Percentiles rank a stretch among this genome's conserved stretches.
phyloP scores from a whole-genome alignment of 345 rosid species.

The Lepidium didymum region DNA sequence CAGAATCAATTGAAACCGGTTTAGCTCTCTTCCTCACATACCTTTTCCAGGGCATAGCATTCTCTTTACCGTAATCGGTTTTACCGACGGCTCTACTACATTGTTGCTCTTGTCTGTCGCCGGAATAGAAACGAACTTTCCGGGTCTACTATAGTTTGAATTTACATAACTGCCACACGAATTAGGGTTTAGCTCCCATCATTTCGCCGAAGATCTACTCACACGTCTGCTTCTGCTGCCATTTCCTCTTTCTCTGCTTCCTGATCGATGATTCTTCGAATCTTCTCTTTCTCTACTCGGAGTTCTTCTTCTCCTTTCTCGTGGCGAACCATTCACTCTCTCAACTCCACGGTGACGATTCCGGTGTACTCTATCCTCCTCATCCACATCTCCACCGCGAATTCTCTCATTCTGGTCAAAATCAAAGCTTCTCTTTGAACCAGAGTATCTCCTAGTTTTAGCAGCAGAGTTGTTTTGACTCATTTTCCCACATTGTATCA shows the following conservation, averaged over 20 bases:
- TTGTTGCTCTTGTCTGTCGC: conserved; percentile 52
- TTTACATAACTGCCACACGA: conserved; percentile 4
- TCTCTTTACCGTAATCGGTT: conserved; percentile 58
- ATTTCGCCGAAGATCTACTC: conserved; percentile 72
- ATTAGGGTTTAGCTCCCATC: conserved; percentile 38
- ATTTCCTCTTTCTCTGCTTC: conserved; percentile 47
- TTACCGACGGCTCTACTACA: conserved; percentile 24
- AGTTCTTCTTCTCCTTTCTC: conserved; percentile 74
- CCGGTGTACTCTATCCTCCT: conserved; percentile 33
- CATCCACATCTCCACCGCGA: neutral
- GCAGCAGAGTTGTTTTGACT: conserved; percentile 62
- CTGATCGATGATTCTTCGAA: conserved; percentile 33
- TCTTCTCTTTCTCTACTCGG: conserved; percentile 86
- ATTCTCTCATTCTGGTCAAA: conserved; percentile 42
- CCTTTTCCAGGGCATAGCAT: too few species aligned
- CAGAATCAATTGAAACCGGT: too few species aligned
- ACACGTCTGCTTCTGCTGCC: conserved; percentile 43
- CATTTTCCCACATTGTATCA: conserved; percentile 85
- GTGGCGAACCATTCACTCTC: conserved; percentile 19
- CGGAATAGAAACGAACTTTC: conserved; percentile 78
- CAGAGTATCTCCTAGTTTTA: conserved; percentile 54
- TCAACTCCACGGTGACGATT: conserved; percentile 45
- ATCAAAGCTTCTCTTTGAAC: conserved; percentile 82
- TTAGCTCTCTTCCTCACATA: too few species aligned
- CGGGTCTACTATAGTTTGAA: conserved; percentile 31